Conservation (phyloP, 345 rosid species). For the Anacardium occidentale region DNA sequence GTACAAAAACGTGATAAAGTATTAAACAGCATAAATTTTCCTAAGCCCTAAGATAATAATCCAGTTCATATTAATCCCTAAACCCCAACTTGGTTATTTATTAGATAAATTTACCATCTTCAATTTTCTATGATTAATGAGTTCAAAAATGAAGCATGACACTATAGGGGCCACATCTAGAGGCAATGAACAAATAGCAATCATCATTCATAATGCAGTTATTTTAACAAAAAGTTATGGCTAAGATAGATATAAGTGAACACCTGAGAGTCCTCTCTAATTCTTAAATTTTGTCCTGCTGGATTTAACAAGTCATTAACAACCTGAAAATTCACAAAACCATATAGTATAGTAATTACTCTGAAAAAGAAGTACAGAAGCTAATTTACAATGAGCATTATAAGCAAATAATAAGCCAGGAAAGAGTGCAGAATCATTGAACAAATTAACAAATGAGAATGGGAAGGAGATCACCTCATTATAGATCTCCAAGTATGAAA, state of each 20-base stretch:
- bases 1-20: not conserved
- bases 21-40: not conserved
- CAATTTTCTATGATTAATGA: conserved; percentile 4
- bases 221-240: conserved; percentile 5
- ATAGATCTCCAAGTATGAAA: conserved; percentile 95
- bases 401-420: conserved; percentile 11
- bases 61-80: not conserved
- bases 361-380: conserved; percentile 15
- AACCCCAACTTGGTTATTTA: not conserved
- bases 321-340: conserved; percentile 58
- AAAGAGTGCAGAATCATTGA: conserved; percentile 8
- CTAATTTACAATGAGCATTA: conserved; percentile 18
- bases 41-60: not conserved
- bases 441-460: conserved; percentile 1
- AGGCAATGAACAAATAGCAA: not conserved
- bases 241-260: conserved; percentile 18
- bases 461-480: conserved; percentile 67
- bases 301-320: conserved; percentile 95
- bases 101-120: conserved; percentile 3
- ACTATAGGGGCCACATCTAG: not conserved
- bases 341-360: conserved; percentile 20
- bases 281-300: conserved; percentile 93
- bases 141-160: not conserved
- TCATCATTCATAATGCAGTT: conserved; percentile 6
- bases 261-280: conserved; percentile 99